These are phyloP conservation scores for Aspergillus pseudoviridinutans DNA, from an alignment of 2,329 filamentous ascomycete genomes.

Conservation along the genomic window DNA sequence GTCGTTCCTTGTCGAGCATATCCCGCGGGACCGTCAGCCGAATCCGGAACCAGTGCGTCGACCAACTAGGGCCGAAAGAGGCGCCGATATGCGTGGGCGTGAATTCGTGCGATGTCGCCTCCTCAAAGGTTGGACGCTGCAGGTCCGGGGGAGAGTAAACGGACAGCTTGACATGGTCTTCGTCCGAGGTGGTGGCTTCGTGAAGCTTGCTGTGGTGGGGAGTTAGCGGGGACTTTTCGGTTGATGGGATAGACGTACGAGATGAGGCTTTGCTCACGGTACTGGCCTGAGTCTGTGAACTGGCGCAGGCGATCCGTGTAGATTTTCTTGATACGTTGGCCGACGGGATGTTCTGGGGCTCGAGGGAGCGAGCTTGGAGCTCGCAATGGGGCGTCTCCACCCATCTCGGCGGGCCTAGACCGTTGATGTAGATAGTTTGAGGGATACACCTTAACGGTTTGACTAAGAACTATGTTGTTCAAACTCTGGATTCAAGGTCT, in stretches of 20 bases:
- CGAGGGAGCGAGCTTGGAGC: slow-evolving; percentile 46
- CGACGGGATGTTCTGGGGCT: slow-evolving; percentile 53
- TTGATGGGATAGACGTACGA: slow-evolving; percentile 49
- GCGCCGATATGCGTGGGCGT: slow-evolving; percentile 69
- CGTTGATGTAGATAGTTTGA: neutral
- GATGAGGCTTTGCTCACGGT: slow-evolving; percentile 68
- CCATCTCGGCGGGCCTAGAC: slow-evolving; percentile 12
- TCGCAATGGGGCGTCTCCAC: slow-evolving; percentile 26
- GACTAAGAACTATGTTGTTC: neutral
- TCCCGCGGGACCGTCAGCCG: slow-evolving; percentile 71
- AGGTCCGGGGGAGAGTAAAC: slow-evolving; percentile 81
- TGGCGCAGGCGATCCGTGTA: slow-evolving; percentile 78
- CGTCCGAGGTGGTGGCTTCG: slow-evolving; percentile 63
- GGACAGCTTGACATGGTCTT: slow-evolving; percentile 74
- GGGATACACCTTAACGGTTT: neutral
- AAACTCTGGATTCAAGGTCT: neutral
- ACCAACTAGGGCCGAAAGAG: slow-evolving; percentile 90
- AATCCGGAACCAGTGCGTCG: slow-evolving; percentile 95
- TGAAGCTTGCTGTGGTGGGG: slow-evolving; percentile 59
- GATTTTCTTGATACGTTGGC: slow-evolving; percentile 78
- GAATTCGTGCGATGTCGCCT: slow-evolving; percentile 75
- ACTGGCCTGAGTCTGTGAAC: slow-evolving; percentile 77
- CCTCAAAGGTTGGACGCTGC: slow-evolving; percentile 77
- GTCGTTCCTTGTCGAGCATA: slow-evolving; percentile 68
- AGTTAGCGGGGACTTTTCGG: slow-evolving; percentile 3